A percentile compares a stretch with the other conserved stretches of the same genome.
phyloP scores from a whole-genome alignment of 805 yeast genomes.

The Zygoascus flipseniorum region DNA sequence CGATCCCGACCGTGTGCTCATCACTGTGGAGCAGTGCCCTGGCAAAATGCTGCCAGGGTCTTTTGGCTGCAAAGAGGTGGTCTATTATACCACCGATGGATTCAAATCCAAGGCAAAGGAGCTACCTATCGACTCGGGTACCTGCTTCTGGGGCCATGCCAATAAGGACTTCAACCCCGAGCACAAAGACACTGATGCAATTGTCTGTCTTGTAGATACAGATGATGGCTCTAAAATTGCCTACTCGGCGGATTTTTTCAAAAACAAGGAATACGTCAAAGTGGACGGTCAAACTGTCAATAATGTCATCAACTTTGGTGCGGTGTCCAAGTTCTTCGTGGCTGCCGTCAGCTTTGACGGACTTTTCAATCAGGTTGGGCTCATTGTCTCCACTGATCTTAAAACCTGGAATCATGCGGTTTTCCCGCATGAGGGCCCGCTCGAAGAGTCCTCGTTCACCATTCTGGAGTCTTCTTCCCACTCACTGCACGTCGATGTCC shows the following conservation, averaged over 20 bases:
- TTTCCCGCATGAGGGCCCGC: slow-evolving; percentile 24
- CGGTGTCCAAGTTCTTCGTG: slow-evolving; percentile 28
- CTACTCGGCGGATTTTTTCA: slow-evolving; percentile 39
- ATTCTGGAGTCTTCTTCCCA: slow-evolving; percentile 32
- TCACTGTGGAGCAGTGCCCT: slow-evolving; percentile 33
- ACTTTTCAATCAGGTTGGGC: slow-evolving; percentile 13
- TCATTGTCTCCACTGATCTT: slow-evolving; percentile 31
- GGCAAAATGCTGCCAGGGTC: slow-evolving; percentile 13
- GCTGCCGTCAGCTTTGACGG: slow-evolving; percentile 28
- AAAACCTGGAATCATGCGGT: slow-evolving; percentile 27
- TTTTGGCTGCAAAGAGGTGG: slow-evolving; percentile 30
- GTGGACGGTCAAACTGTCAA: slow-evolving; percentile 27
- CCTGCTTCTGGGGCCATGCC: slow-evolving; percentile 18
- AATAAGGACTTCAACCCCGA: slow-evolving; percentile 20
- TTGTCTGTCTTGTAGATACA: slow-evolving; percentile 37
- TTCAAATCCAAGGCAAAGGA: slow-evolving; percentile 28
- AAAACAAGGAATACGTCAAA: slow-evolving; percentile 25
- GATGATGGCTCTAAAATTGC: slow-evolving; percentile 31
- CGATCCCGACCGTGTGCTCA: slow-evolving; percentile 30
- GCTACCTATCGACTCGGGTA: slow-evolving; percentile 28
- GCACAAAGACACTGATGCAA: slow-evolving; percentile 25
- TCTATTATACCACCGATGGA: slow-evolving; percentile 40
- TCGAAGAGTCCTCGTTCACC: slow-evolving; percentile 23
- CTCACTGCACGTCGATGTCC: slow-evolving; percentile 35
- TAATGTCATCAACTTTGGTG: slow-evolving; percentile 29